phyloP scores from a whole-genome alignment of 805 yeast genomes.

The Candida bentonensis region DNA sequence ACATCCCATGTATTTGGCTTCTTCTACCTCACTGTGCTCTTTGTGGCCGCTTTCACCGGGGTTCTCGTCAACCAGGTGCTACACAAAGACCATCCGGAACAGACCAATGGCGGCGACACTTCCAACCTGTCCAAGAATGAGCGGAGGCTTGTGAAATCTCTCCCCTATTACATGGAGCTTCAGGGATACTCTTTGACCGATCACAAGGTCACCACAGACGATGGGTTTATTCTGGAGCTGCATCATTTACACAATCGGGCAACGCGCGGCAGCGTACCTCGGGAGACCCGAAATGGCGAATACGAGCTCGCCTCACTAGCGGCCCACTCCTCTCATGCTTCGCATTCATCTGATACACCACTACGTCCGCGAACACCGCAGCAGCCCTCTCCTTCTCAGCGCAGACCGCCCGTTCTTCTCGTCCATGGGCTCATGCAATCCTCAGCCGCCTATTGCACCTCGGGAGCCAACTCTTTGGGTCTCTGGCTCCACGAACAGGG shows the following conservation, averaged over 20 bases:
- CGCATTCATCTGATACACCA: not conserved
- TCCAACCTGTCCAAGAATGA: conserved; percentile 21
- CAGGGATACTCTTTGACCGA: conserved; percentile 46
- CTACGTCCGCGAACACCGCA: not conserved
- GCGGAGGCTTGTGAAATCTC: conserved; percentile 31
- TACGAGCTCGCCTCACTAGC: not conserved
- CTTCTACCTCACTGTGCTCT: conserved; percentile 12
- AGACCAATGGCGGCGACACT: not conserved
- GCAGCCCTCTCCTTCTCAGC: not conserved
- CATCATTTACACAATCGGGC: conserved; percentile 31
- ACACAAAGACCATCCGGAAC: not conserved
- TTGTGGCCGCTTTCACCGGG: conserved; percentile 13
- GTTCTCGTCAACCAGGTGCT: conserved; percentile 2
- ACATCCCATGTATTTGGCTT: conserved; percentile 15
- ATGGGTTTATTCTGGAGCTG: conserved; percentile 61
- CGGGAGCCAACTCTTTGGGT: conserved; percentile 73
- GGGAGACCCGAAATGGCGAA: not conserved
- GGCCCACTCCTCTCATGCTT: too few relatives aligned
- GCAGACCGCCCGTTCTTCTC: conserved; percentile 52
- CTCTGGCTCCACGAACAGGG: conserved; percentile 56
- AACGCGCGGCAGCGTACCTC: not conserved
- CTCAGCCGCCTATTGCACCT: conserved; percentile 69
- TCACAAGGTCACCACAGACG: conserved; percentile 53
- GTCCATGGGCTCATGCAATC: conserved; percentile 84
- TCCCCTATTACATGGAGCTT: conserved; percentile 54